Evolutionary conservation across 176 grass and related monocot genomes (phyloP).

Genomic region (Aegilops longissima): DNA sequence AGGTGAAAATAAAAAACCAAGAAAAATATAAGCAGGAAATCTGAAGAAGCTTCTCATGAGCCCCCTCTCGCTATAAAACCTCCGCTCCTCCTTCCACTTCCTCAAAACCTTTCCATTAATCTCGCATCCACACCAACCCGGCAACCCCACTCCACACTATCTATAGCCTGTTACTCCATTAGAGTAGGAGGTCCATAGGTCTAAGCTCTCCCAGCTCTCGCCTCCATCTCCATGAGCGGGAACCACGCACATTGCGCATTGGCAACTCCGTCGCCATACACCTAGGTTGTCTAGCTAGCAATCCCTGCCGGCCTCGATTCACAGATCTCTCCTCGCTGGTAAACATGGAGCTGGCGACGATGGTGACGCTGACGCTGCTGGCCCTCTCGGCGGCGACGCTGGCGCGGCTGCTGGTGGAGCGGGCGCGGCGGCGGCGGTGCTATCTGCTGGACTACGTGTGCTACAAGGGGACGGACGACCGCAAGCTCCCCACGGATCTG

Average conservation of each 20-base stretch:
- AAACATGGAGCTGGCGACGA: conserved; percentile 49
- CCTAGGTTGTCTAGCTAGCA: not conserved
- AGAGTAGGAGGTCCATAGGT: not conserved
- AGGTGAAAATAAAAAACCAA: not conserved
- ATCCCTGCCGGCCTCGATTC: not conserved
- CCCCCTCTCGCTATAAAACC: conserved; percentile 27
- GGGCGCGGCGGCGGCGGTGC: conserved; percentile 45
- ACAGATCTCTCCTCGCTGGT: not conserved
- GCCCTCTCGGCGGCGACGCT: conserved; percentile 38
- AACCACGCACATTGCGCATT: conserved; percentile 2
- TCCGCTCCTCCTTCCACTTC: not conserved
- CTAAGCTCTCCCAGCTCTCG: not conserved
- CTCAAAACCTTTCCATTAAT: not conserved
- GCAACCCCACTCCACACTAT: conserved; percentile 1
- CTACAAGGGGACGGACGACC: conserved; percentile 83
- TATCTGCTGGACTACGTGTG: conserved; percentile 92
- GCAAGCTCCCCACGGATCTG: conserved; percentile 84
- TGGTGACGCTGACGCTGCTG: conserved; percentile 51
- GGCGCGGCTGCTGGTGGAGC: conserved; percentile 29
- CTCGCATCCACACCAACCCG: conserved; percentile 13
- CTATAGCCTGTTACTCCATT: not conserved
- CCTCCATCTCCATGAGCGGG: conserved; percentile 36
- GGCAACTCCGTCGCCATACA: not conserved
- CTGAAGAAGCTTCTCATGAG: not conserved
- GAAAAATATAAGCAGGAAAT: not conserved